Evolutionary conservation across 805 yeast species (phyloP).

Genomic region (Yueomyces sinensis): DNA sequence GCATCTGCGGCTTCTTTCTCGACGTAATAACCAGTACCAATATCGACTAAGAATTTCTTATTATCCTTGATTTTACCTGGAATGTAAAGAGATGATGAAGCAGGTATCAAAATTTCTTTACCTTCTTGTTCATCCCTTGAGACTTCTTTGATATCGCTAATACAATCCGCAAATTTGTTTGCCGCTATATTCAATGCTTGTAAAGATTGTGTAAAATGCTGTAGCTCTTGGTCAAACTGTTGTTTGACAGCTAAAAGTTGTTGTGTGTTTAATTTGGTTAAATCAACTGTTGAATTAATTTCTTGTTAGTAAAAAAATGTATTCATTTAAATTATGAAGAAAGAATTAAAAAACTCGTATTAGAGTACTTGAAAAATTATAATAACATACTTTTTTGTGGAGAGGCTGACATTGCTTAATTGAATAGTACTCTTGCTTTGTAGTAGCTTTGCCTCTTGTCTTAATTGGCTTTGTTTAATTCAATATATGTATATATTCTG

Average conservation of each 20-base stretch:
- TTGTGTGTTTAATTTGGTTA: constrained; percentile 61
- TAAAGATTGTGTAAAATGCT: constrained; percentile 72
- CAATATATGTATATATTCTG: too few relatives aligned
- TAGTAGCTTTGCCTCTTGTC: too few relatives aligned
- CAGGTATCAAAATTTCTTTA: constrained; percentile 61
- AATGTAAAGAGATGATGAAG: constrained; percentile 78
- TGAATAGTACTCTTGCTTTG: too few relatives aligned
- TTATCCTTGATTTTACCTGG: constrained; percentile 66
- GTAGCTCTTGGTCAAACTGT: constrained; percentile 72
- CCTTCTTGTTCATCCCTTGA: constrained; percentile 29
- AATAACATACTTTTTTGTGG: too few relatives aligned
- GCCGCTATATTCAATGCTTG: constrained; percentile 77
- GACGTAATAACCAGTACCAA: constrained; percentile 92
- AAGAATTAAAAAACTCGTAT: too few relatives aligned
- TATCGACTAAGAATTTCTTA: constrained; percentile 72
- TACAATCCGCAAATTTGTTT: constrained; percentile 69
- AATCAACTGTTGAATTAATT: constrained; percentile 35
- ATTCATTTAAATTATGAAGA: too few relatives aligned
- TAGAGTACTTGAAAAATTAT: too few relatives aligned
- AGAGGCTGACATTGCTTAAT: too few relatives aligned
- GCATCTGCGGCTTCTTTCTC: constrained; percentile 66
- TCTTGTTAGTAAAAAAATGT: too few relatives aligned
- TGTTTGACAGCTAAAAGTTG: constrained; percentile 76
- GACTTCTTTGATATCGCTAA: constrained; percentile 49
- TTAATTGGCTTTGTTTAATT: too few relatives aligned